Evolutionary conservation across 768 basidiomycete species (phyloP), one percentile per base, ranked within the genome.

Genomic region (Boletus vinaceobasis): DNA sequence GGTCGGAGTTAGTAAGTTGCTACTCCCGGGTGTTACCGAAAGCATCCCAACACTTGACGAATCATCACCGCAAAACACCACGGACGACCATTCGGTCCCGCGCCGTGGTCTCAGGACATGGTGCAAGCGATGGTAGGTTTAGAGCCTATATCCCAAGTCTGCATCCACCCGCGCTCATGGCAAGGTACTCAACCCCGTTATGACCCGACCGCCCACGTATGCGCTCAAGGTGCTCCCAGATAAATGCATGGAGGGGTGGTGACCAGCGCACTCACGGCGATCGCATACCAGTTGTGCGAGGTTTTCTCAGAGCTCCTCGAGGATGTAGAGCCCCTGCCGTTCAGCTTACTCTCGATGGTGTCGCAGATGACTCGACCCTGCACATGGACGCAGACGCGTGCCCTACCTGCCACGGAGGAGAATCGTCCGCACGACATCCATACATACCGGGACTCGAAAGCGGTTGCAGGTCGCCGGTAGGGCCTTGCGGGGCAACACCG

Each of bases 381-480:
- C 69, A 71, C 6, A 4, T 33, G 15, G 26, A 32, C 9, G 7
- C 7, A 19, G 44, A 32, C 8, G 11, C 11, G 13, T 8, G 21
- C 19, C 37, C 39, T 7, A 14, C 32, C 7, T 8, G 9, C 1
- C 5, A 17, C 9, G 21, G 15, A 17, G 32, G 39, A 33, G 33
- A 19, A 43, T 40, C 39, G 21, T 23, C 23, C 23, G 23, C 23
- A 4, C 23, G 4, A 4, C 4, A 23, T 23, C 23, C 23, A 2
- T 26, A 15, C 10, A 0, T 13, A 0, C 23, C 5, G 43, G 39
- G 17, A 50, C 43, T 27, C 50, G 39, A 23, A 72, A 71, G 43
- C 65, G 81, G 49, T 61, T 85, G 39, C 86, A 81, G 83, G 55
- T 81, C 15, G 84, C 83, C 0, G 83, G 83, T 21, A 4, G 23